phyloP scores from a whole-genome alignment of 2,329 filamentous ascomycete genomes.

The Paecilomyces dactylethromorphus region DNA sequence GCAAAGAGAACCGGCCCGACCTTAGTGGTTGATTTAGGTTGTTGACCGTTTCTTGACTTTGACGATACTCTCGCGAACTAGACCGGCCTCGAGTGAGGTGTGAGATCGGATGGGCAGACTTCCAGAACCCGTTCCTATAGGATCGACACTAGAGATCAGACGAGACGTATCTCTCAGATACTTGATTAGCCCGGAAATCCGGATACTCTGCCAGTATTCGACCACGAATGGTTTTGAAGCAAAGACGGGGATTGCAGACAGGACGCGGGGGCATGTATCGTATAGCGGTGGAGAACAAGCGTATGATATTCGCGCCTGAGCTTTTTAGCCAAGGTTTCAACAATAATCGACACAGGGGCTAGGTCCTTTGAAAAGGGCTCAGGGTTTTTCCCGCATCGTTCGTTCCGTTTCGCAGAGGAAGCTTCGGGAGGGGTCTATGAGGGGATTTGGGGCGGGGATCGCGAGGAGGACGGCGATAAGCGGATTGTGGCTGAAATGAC shows the following conservation, averaged over 20 bases:
- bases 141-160: not conserved
- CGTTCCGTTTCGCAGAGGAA: not conserved
- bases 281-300: not conserved
- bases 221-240: not conserved
- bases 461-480: conserved; percentile 4
- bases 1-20: not conserved
- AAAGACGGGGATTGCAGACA: not conserved
- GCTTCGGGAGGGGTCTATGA: conserved; percentile 1
- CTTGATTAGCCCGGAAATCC: not conserved
- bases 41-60: not conserved
- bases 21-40: not conserved
- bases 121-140: not conserved
- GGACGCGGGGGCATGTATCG: not conserved
- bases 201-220: not conserved
- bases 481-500: conserved; percentile 5
- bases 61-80: not conserved
- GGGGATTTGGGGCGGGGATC: not conserved
- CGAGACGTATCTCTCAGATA: not conserved
- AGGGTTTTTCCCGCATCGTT: not conserved
- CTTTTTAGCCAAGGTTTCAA: not conserved
- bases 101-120: not conserved
- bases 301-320: not conserved
- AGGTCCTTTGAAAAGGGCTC: not conserved
- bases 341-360: not conserved
- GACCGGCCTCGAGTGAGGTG: not conserved